phyloP scores from a whole-genome alignment of 2,329 filamentous ascomycete genomes.

The Sphaerulina populicola region DNA sequence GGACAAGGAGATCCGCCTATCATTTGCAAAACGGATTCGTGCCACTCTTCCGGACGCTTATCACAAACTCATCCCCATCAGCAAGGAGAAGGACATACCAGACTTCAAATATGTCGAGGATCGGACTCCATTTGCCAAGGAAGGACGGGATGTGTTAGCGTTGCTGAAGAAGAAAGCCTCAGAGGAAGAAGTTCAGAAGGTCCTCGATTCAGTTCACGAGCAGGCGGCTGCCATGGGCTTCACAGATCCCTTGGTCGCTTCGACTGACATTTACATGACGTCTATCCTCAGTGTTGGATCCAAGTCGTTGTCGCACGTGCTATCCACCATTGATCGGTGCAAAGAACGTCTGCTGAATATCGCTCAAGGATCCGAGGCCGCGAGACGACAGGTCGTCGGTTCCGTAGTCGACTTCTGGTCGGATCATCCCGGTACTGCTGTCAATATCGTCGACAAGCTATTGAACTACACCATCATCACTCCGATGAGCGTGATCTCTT shows the following conservation, averaged over 20 bases:
- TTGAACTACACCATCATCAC: slow-evolving; percentile 94
- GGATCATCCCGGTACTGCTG: slow-evolving; percentile 81
- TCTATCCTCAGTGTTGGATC: slow-evolving; percentile 87
- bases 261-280: slow-evolving; percentile 88
- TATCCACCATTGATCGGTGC: slow-evolving; percentile 90
- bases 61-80: slow-evolving; percentile 68
- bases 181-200: slow-evolving; percentile 75
- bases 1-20: slow-evolving; percentile 94
- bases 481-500: slow-evolving; percentile 76
- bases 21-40: slow-evolving; percentile 92
- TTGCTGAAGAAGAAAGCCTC: slow-evolving; percentile 76
- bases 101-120: slow-evolving; percentile 83
- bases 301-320: slow-evolving; percentile 90
- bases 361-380: slow-evolving; percentile 63
- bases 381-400: slow-evolving; percentile 78
- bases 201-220: slow-evolving; percentile 74
- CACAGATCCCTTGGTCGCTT: slow-evolving; percentile 68
- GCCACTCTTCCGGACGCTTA: slow-evolving; percentile 83
- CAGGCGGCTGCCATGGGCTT: slow-evolving; percentile 62
- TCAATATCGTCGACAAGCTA: slow-evolving; percentile 91
- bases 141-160: slow-evolving; percentile 73
- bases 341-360: slow-evolving; percentile 80
- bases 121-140: slow-evolving; percentile 66
- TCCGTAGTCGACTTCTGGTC: slow-evolving; percentile 90
- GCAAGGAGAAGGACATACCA: slow-evolving; percentile 91